Percentiles rank a stretch among this genome's conserved stretches.
Evolutionary conservation across 805 yeast genomes (phyloP).

Genomic region (Zygotorulaspora danielsina): DNA sequence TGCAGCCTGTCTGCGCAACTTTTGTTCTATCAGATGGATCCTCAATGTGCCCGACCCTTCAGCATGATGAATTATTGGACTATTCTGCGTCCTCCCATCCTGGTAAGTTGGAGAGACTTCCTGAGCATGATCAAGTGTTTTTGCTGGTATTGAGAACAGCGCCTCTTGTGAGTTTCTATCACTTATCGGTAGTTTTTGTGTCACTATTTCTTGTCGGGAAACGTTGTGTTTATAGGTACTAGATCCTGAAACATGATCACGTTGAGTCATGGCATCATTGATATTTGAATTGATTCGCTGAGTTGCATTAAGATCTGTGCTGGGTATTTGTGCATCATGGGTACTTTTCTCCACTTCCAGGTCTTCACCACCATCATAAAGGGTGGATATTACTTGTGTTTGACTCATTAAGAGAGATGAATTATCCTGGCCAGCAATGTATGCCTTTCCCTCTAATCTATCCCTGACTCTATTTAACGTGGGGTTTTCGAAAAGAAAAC

Average conservation of each 20-base stretch:
- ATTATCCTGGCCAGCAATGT: not conserved
- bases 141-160: not conserved
- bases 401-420: not conserved
- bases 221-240: not conserved
- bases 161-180: not conserved
- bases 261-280: not conserved
- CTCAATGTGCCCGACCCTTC: not conserved
- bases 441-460: conserved; percentile 20
- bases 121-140: not conserved
- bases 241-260: not conserved
- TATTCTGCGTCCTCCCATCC: not conserved
- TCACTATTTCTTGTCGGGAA: not conserved
- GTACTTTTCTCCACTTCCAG: conserved; percentile 12
- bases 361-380: conserved; percentile 27
- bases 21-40: not conserved
- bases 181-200: too few species aligned
- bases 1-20: not conserved
- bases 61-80: not conserved
- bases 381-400: conserved; percentile 17
- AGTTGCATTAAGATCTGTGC: not conserved
- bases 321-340: not conserved
- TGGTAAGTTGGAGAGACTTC: not conserved
- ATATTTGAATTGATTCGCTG: not conserved
- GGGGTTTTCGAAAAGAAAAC: conserved; percentile 26
- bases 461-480: conserved; percentile 21